Base-by-base conservation (phyloP, 129 eudicot species). In the Chrysanthemum lavandulifolium region DNA sequence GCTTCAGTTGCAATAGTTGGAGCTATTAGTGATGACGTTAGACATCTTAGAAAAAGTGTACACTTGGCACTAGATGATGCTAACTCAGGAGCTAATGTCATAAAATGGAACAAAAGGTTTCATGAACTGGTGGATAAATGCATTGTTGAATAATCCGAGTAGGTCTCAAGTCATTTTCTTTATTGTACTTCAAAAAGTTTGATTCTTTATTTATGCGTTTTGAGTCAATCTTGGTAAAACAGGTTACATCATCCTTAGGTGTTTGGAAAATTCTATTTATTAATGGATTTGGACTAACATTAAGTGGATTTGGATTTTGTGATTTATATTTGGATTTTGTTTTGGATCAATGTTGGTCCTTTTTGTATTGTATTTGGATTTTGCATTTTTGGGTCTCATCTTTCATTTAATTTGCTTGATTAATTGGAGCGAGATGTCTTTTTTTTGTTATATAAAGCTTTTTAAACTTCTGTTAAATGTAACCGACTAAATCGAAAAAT, bases 11-110 rank as follows among this genome's bases (percentile, higher is more conserved):
- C 99, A 27, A 65, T 95, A 58, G 84, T 91, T 69, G 84, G 97
- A 75, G 96, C 97, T 48, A 77, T 95, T 23, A 82, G 86, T 45
- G 99, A 95, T 75, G 71, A 90, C 64, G 78, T 88, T 82, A 88
- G 96, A 81, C 97, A 94, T 81, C 83, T 94, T 43, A 82, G 96
- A 10, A 94, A 86, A 86, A 84, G 96, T 76, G 82, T 94, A 72
- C 97, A 88, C 53, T 27, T 56, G 74, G 80, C 94, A 27, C 82
- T 88, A 49, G 99, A 90, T 61, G 91, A 94, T 73, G 68, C 87
- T 53, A 83, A 88, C 60, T 78, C 84, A 10, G 97, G 92, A 19
- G 83, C 81, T 10, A 85, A 86, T 25, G 68, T 69, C 33, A 80
- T 81, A 71, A 81, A 86, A 62, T 83, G 86, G 87, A 90, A 94